Base-by-base conservation (phyloP, 179 eudicot genomes). In the Nepenthes alata region DNA sequence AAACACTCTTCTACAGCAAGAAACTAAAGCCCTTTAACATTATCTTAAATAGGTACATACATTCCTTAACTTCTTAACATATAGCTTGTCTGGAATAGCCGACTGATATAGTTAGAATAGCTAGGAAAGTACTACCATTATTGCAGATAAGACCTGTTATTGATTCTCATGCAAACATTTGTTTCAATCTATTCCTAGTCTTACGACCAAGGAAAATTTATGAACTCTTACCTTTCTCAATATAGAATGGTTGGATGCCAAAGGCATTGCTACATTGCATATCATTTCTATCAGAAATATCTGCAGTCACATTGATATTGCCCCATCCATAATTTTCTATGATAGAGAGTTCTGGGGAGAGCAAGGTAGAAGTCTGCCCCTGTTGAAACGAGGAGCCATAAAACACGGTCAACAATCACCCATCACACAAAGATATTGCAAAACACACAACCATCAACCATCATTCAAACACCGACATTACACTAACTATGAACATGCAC, bases 161-260 rank as follows among this genome's bases (percentile, higher is more conserved):
- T 25, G 25, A 25, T 25, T 25, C 25, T 25, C 25, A 25, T 25
- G 25, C 25, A 25, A 25, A 25, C 25, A 25, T 25, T 25, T 25
- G 25, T 25, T 0, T 25, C 25, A 25, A 25, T 25, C 25, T 25
- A 25, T 25, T 25, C 11, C 39, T 9, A 44, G 11, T 34, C 36
- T 14, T 62, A 52, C 49, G 5, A 4, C 16, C 11, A 4, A 48
- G 55, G 52, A 15, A 34, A n/a, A 47, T 12, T 13, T 39, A 25
- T 39, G 38, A 58, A 61, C 52, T 53, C 64, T 54, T 76, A 85
- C 95, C 96, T 77, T 74, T 83, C 64, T 78, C 72, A 59, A 91
- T 89, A 66, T 80, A 89, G 75, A 91, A 91, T 38, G 98, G 98
- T 72, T 79, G 79, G 65, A 91, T 70, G 11, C 96, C 98, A 75